Evolutionary conservation across 768 basidiomycete species (phyloP).

Genomic region (Suillus variegatus): DNA sequence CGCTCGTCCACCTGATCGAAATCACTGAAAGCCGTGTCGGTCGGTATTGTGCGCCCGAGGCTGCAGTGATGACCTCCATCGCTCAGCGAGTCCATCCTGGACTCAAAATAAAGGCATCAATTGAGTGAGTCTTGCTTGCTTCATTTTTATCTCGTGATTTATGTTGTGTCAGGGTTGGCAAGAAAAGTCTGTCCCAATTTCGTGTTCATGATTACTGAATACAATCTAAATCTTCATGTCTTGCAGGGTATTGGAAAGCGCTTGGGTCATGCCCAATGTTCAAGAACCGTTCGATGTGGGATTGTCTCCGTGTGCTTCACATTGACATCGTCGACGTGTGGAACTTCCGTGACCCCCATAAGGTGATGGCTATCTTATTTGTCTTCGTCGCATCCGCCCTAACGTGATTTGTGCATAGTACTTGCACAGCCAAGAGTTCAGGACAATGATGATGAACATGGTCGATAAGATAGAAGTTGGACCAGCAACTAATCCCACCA

Average conservation of each 20-base stretch:
- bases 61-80: background rate
- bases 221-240: background rate
- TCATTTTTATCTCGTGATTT: background rate
- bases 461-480: too few species aligned
- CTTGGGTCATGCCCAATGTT: constrained; percentile 16
- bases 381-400: too few species aligned
- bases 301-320: constrained; percentile 19
- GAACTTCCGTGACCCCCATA: constrained; percentile 16
- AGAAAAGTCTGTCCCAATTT: constrained; percentile 10
- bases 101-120: constrained; percentile 8
- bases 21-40: background rate
- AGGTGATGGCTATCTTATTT: background rate
- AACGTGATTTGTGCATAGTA: too few species aligned
- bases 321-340: constrained; percentile 19
- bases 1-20: background rate
- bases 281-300: background rate
- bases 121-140: constrained; percentile 1
- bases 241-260: constrained; percentile 20
- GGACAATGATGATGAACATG: too few species aligned
- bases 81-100: constrained; percentile 3
- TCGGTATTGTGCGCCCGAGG: background rate
- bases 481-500: too few species aligned
- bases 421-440: too few species aligned
- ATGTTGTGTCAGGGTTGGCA: constrained; percentile 1
- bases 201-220: background rate